phyloP scores from a whole-genome alignment of 116 monocot species.

The Iris pallida region DNA sequence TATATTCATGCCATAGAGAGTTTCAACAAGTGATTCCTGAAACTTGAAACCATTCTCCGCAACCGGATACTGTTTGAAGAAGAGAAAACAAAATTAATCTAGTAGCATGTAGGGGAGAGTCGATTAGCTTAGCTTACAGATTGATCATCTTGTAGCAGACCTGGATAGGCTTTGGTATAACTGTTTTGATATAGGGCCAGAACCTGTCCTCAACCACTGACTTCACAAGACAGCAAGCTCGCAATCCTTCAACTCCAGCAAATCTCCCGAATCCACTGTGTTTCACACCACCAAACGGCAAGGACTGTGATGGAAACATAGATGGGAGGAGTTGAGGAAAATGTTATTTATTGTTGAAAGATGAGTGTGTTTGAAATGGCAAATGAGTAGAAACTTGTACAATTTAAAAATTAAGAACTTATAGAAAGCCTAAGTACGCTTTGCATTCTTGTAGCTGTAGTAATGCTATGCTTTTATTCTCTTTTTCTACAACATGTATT shows the following conservation, averaged over 20 bases:
- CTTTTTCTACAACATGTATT: too few species aligned
- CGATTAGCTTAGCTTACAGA: background rate
- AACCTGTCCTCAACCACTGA: slow-evolving; percentile 91
- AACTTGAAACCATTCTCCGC: slow-evolving; percentile 74
- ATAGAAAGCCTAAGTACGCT: too few species aligned
- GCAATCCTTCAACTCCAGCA: slow-evolving; percentile 90
- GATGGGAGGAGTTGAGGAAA: background rate
- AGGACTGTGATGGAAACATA: slow-evolving; percentile 37
- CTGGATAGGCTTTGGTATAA: slow-evolving; percentile 87
- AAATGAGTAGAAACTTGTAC: too few species aligned
- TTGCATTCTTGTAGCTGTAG: too few species aligned
- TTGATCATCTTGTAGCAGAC: slow-evolving; percentile 20
- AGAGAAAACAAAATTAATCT: slow-evolving; percentile 18
- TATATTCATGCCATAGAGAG: slow-evolving; percentile 81
- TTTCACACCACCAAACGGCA: slow-evolving; percentile 93
- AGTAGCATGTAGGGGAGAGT: background rate
- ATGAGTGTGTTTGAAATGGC: too few species aligned
- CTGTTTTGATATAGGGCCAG: slow-evolving; percentile 89
- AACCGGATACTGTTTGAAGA: slow-evolving; percentile 66
- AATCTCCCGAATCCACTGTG: slow-evolving; percentile 95
- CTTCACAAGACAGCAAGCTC: slow-evolving; percentile 94
- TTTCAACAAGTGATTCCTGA: slow-evolving; percentile 78
- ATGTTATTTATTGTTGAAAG: background rate
- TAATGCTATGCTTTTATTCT: too few species aligned
- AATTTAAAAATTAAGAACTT: too few species aligned